Base-by-base conservation (phyloP, 768 basidiomycete species). In the Hypsizygus marmoreus region DNA sequence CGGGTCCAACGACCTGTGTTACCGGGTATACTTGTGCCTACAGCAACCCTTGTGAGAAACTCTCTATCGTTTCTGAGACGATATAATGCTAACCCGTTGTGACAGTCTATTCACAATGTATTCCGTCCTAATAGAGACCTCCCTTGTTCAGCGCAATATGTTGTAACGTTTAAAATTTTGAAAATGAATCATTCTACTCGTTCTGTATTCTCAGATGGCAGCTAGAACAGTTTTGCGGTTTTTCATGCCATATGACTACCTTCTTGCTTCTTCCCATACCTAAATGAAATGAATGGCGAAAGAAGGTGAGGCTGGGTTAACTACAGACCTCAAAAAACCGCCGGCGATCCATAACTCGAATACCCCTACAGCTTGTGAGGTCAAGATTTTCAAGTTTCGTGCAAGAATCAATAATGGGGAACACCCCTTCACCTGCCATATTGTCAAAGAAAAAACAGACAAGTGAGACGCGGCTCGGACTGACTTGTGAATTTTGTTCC, bases 341-440 rank as follows among this genome's bases (percentile, higher is more conserved):
- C 11, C 86, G 72, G 19, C 86, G 67, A 50, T 86, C 82, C 1
- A 69, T 69, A 4, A 86, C 72, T 5, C 57, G 68, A 42, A 88
- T 71, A 4, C 86, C 78, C 40, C 86, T 73, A 49, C 86, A 88
- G 47, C 83, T 80, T 3, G 82, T 87, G 34, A 88, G 63, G 55
- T 86, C 79, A 11, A 88, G 57, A n/a, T 67, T 75, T 45, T 69
- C 62, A 22, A 88, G 66, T 22, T 64, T 67, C 2, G 67, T 50
- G 52, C 86, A 88, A 0, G 70, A 71, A 52, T 86, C 79, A 23
- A 88, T 66, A 28, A 88, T 74, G 2, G 61, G 51, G 52, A 80
- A 80, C 16, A 88, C 56, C 7, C 79, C 86, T 0, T 61, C 65
- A 42, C 68, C 85, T 88, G 43, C 23, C 11, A 24, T 33, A 30